Percentiles rank a stretch among this genome's conserved stretches.
These are phyloP conservation scores for Aegilops umbellulata DNA, from an alignment of 176 grass and related monocot genomes.

Conservation along the genomic window DNA sequence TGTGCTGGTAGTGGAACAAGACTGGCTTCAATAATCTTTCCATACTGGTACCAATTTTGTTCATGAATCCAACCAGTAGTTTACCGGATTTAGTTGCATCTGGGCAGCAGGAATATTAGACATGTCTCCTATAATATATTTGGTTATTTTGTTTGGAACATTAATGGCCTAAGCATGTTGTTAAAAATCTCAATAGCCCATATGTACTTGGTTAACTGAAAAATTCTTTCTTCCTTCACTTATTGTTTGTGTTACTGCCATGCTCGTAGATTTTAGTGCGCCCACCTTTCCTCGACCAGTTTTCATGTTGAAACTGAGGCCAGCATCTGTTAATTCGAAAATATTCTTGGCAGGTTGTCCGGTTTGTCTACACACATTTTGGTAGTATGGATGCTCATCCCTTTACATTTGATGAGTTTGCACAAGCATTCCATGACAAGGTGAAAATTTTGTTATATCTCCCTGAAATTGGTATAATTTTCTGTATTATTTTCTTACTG, in stretches of 20 bases:
- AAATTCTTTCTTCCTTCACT: background rate
- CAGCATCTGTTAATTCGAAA: constrained; percentile 27
- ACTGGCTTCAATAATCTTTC: background rate
- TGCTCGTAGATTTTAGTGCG: background rate
- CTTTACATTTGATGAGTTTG: constrained; percentile 95
- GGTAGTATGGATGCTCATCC: constrained; percentile 53
- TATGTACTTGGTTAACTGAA: background rate
- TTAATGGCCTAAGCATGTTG: background rate
- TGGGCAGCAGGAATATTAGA: background rate
- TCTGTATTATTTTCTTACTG: constrained; percentile 15
- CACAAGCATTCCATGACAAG: constrained; percentile 94
- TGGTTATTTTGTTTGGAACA: background rate
- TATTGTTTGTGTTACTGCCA: background rate
- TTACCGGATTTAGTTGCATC: background rate
- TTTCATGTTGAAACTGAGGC: constrained; percentile 11
- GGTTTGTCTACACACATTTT: constrained; percentile 68
- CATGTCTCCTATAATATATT: background rate
- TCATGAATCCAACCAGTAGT: background rate
- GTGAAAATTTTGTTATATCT: constrained; percentile 29
- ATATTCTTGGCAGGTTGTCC: constrained; percentile 63
- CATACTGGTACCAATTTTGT: background rate
- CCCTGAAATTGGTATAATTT: constrained; percentile 11
- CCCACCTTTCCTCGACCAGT: background rate
- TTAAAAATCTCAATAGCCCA: background rate
- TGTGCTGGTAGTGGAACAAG: background rate